Conservation (phyloP, 768 basidiomycete genomes). For the Candolleomyces eurysporus region DNA sequence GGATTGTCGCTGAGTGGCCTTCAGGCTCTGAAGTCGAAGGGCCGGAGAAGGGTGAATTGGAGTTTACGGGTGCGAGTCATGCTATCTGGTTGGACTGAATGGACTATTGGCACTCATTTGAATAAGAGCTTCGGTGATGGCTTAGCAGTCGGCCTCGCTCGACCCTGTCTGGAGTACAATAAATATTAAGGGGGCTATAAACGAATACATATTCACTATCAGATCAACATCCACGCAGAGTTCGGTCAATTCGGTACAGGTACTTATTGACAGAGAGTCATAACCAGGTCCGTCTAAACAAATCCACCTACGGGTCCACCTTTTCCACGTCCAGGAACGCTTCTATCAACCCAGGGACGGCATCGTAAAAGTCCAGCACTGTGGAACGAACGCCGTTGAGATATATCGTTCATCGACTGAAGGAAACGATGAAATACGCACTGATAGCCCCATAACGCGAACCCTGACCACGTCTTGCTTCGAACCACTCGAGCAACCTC, state of each 20-base stretch:
- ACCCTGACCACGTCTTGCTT: slow-evolving; percentile 39
- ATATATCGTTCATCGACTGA: not conserved
- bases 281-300: too few relatives aligned
- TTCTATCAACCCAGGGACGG: slow-evolving; percentile 44
- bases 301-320: too few relatives aligned
- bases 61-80: slow-evolving; percentile 46
- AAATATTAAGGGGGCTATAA: too few relatives aligned
- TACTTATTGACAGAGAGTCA: too few relatives aligned
- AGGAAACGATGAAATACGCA: slow-evolving; percentile 22
- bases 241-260: too few relatives aligned
- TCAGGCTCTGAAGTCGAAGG: slow-evolving; percentile 11
- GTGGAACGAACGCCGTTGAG: not conserved
- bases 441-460: slow-evolving; percentile 41
- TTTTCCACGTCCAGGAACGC: slow-evolving; percentile 38
- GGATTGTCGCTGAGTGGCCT: slow-evolving; percentile 44
- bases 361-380: slow-evolving; percentile 52
- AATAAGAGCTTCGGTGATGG: too few relatives aligned
- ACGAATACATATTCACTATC: too few relatives aligned
- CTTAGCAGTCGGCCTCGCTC: too few relatives aligned
- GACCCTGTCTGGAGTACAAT: too few relatives aligned
- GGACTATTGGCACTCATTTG: too few relatives aligned
- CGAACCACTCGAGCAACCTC: slow-evolving; percentile 41
- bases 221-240: too few relatives aligned
- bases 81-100: slow-evolving; percentile 48
- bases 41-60: slow-evolving; percentile 7